A percentile compares a stretch with the other conserved stretches of the same genome.
phyloP scores from a whole-genome alignment of 1,284 basidiomycete species.

The Polyporus tsugae region DNA sequence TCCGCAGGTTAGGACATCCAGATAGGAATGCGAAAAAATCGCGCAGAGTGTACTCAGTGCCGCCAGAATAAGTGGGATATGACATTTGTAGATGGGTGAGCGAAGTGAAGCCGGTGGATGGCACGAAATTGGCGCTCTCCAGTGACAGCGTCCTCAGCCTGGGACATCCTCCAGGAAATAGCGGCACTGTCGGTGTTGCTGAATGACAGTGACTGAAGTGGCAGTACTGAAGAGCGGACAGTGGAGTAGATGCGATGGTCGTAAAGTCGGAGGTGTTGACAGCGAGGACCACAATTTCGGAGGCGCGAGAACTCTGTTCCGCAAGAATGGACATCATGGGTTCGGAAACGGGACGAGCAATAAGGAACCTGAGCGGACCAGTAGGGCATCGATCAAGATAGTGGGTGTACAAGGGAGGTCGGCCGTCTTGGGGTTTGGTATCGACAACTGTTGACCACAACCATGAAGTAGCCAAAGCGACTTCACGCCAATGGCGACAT shows the following conservation, averaged over 20 bases:
- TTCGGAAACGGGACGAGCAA: background rate
- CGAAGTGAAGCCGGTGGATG: background rate
- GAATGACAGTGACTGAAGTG: background rate
- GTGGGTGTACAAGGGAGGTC: background rate
- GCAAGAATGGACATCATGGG: background rate
- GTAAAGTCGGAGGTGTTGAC: background rate
- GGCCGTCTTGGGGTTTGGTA: background rate
- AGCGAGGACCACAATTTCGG: background rate
- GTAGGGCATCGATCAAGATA: slow-evolving; percentile 1
- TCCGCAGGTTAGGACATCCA: slow-evolving; percentile 1
- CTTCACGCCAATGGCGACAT: slow-evolving; percentile 4
- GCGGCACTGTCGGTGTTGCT: background rate
- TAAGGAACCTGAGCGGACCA: slow-evolving; percentile 1
- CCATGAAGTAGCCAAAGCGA: background rate
- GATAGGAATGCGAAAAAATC: background rate
- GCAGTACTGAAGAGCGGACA: slow-evolving; percentile 1
- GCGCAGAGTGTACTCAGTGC: background rate
- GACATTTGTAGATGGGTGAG: background rate
- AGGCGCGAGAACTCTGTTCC: background rate
- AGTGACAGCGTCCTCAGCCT: slow-evolving; percentile 1
- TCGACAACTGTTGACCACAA: slow-evolving; percentile 1
- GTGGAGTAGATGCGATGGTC: background rate
- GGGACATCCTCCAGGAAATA: slow-evolving; percentile 4
- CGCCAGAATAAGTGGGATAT: background rate
- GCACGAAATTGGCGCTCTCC: background rate